Conservation (phyloP, 169 alveolate species). For the Plasmodium vinckei region DNA sequence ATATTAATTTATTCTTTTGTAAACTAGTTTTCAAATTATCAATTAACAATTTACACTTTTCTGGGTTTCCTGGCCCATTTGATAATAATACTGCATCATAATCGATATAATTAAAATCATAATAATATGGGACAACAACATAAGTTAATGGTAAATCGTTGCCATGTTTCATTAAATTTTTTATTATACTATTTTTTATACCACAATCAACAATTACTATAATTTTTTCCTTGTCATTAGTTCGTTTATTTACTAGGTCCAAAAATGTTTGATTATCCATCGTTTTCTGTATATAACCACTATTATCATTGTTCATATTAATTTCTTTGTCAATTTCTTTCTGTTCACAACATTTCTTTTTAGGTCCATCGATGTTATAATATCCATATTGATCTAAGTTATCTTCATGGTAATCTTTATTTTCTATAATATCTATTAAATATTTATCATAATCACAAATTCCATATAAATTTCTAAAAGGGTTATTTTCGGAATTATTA, state of each 20-base stretch:
- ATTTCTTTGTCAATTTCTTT: conserved; percentile 50
- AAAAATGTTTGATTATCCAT: conserved; percentile 37
- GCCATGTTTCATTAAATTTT: conserved; percentile 76
- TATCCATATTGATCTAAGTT: conserved; percentile 66
- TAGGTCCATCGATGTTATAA: conserved; percentile 33
- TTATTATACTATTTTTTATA: conserved; percentile 88
- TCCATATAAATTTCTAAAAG: conserved; percentile 24
- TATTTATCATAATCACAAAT: conserved; percentile 54
- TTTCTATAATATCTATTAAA: conserved; percentile 50
- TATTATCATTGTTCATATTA: conserved; percentile 45
- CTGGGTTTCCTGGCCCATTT: conserved; percentile 93
- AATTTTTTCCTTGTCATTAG: conserved; percentile 69
- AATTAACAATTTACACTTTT: conserved; percentile 79
- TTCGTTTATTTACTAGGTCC: conserved; percentile 45
- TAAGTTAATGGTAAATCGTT: conserved; percentile 67
- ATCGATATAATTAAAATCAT: conserved; percentile 83
- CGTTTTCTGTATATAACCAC: conserved; percentile 17
- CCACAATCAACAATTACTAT: conserved; percentile 91
- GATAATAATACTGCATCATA: conserved; percentile 90
- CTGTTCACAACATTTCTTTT: conserved; percentile 37
- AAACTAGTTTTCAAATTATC: conserved; percentile 78
- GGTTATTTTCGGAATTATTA: conserved; percentile 27
- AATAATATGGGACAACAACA: conserved; percentile 84
- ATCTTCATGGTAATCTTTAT: conserved; percentile 24
- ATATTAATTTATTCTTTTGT: conserved; percentile 83